phyloP scores from a whole-genome alignment of 1,139 yeast genomes.

The Arxiozyma bovina region DNA sequence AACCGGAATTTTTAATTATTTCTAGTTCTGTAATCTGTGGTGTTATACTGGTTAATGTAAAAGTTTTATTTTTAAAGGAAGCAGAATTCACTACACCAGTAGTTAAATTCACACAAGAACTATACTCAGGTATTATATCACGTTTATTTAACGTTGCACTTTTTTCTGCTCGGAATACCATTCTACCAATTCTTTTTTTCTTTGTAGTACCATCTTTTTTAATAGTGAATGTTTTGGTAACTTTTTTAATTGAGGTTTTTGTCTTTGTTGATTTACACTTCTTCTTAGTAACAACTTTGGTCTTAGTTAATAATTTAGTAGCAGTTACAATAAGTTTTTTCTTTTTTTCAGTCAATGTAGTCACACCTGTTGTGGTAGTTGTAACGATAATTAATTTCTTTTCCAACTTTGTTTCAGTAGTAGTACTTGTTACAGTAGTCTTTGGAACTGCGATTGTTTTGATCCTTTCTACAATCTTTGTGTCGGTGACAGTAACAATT shows the following conservation, averaged over 20 bases:
- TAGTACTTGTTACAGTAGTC: conserved; percentile 5
- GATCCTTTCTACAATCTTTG: conserved; percentile 16
- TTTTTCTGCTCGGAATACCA: background rate
- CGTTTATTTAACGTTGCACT: background rate
- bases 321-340: conserved; percentile 16
- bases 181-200: background rate
- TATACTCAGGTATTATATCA: background rate
- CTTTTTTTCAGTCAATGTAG: conserved; percentile 13
- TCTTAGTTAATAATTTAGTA: conserved; percentile 14
- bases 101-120: background rate
- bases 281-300: background rate
- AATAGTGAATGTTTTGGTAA: conserved; percentile 1
- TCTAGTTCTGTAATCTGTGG: background rate
- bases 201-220: background rate
- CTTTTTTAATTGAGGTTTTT: conserved; percentile 1
- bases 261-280: conserved; percentile 2
- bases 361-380: conserved; percentile 16
- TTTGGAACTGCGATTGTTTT: conserved; percentile 12
- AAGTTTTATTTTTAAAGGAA: background rate
- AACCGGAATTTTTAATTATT: background rate
- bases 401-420: conserved; percentile 10
- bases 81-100: background rate
- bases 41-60: background rate
- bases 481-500: conserved; percentile 16
- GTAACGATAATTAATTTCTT: conserved; percentile 14